phyloP scores from a whole-genome alignment of 352 stramenopile genomes.

The Thalassiosira pacifica region DNA sequence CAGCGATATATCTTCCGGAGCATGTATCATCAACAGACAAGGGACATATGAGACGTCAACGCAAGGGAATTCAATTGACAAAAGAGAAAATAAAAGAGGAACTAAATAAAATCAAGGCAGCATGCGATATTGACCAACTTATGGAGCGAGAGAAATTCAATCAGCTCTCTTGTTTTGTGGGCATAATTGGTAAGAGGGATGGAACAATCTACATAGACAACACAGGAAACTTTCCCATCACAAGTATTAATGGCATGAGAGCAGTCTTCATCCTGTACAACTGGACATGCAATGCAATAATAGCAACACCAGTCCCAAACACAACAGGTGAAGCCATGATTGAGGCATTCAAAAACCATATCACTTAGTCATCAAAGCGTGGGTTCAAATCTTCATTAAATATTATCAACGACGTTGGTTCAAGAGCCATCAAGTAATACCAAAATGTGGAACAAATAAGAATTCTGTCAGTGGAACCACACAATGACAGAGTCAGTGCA shows the following conservation, averaged over 20 bases:
- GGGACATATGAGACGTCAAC: not conserved
- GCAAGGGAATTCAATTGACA: not conserved
- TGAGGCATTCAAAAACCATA: not conserved
- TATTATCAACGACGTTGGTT: conserved; percentile 22
- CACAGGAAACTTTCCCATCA: not conserved
- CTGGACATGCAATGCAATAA: too few relatives aligned
- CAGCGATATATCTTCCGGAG: not conserved
- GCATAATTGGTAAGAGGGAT: not conserved
- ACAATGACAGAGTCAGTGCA: conserved; percentile 18
- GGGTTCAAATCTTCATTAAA: conserved; percentile 22
- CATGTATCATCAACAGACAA: not conserved
- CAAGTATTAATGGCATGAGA: too few relatives aligned
- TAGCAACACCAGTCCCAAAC: not conserved
- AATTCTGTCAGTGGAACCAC: not conserved
- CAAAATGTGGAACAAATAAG: not conserved
- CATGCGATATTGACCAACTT: not conserved
- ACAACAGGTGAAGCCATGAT: not conserved
- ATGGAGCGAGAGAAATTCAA: not conserved
- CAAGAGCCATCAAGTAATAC: conserved; percentile 18
- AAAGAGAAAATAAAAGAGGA: not conserved
- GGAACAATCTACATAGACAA: not conserved
- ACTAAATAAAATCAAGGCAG: not conserved
- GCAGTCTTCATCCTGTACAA: too few relatives aligned
- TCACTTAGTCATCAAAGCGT: not conserved
- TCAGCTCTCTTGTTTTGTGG: not conserved